Evolutionary conservation across 352 stramenopile species (phyloP), one percentile per base, ranked within the genome.

Genomic region (Phytophthora vignae): DNA sequence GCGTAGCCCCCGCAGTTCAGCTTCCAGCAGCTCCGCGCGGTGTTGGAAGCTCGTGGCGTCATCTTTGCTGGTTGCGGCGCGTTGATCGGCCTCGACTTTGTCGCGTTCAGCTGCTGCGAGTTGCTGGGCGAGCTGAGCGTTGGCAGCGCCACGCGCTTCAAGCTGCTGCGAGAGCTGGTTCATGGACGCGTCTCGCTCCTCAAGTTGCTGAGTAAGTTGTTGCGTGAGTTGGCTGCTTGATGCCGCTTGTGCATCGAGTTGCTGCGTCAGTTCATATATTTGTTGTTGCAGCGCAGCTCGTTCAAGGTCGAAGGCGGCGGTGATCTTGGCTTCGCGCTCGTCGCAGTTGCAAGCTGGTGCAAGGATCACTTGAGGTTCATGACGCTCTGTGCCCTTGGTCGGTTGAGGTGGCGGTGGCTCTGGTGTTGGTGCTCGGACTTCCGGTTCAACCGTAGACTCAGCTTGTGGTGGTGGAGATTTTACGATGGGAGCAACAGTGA

Each of bases 61-160:
- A 15, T 71, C 53, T 52, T 74, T 71, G 21, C 60, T 64, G 9
- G 46, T 64, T 48, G 55, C 55, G 46, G 52, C 60, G 14, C 48
- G 4, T 33, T 78, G 71, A 10, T 74, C 60, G 17, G 71, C 71
- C 15, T 69, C 66, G 4, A 72, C 44, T 70, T 77, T 74, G 12
- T 71, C 60, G 21, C 46, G 61, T n/a, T 71, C 46, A 15, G 60
- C 42, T 36, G 11, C 27, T 19, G 66, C 67, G 9, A 78, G 60
- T 53, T 90, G 77, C 8, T 81, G 75, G 9, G 85, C 73, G 2
- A 82, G 57, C 2, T 63, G 59, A 42, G 64, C 29, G 57, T 79
- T 60, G 52, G 58, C 55, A 80, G 76, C 40, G 72, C 58, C 2
- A 57, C 69, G 59, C 11, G 49, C 49, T 9, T 77, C 60, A 15